Base-by-base conservation (phyloP, 2,329 filamentous ascomycete species). In the Colletotrichum endophyticum region DNA sequence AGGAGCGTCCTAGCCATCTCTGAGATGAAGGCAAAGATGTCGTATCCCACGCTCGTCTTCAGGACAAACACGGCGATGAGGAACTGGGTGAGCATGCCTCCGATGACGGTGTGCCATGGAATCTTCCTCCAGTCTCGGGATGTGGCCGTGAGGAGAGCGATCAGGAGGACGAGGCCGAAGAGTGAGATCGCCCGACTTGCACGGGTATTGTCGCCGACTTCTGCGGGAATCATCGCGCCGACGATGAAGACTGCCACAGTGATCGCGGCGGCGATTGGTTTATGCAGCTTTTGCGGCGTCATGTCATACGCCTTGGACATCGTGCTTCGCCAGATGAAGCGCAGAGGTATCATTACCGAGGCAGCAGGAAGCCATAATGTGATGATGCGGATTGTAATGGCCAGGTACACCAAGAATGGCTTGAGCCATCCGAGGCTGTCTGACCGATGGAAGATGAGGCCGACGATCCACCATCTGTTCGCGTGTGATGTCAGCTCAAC, bases 11-110 rank as follows among this genome's bases (percentile, higher is more conserved):
- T 89, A 5, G 93, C 93, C 8, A 95, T 87, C 62, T 84, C 85
- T 4, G 93, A 94, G 79, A 95, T 89, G 84, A 95, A 95, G 83
- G 91, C 90, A 88, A 95, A 95, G 81, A 95, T 95, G 83, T 95
- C 93, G 84, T 91, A 78, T 30, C 74, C 68, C 8, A 73, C 70
- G 32, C 70, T 67, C 11, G 73, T 76, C 32, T 76, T 76, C 15
- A 76, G 57, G 15, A 76, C 73, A 44, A 76, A 76, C 2, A 76
- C 64, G 25, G 73, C 73, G 4, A 76, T 73, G 32, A 76, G 28
- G 8, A 76, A 76, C 32, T 76, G 73, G 6, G 73, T 73, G 34
- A 76, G 32, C 73, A 76, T 76, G 13, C 73, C 73, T 4, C 73
- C 73, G n/a, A 76, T 76, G 56, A 76, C 73, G 8, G 70, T 76